phyloP scores from a whole-genome alignment of 371 early-diverging fungal species.

The Nosema muscidifuracis region DNA sequence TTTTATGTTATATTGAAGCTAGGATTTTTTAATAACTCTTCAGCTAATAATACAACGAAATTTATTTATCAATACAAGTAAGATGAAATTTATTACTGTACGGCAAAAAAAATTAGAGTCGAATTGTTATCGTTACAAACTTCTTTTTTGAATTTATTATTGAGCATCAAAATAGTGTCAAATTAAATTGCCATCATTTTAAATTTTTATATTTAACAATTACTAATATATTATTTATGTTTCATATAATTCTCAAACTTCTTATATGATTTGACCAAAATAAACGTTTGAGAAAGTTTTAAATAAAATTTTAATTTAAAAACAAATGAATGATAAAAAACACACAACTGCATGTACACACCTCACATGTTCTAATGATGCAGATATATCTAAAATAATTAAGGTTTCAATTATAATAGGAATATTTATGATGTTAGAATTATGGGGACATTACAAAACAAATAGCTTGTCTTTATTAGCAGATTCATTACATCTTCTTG shows the following conservation, averaged over 20 bases:
- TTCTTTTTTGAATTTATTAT: too few species aligned
- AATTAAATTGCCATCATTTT: too few species aligned
- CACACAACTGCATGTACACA: slow-evolving; percentile 15
- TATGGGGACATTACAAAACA: slow-evolving; percentile 57
- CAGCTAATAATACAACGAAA: too few species aligned
- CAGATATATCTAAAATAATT: slow-evolving; percentile 44
- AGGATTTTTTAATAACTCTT: not conserved
- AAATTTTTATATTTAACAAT: too few species aligned
- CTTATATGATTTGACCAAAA: too few species aligned
- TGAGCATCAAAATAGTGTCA: too few species aligned
- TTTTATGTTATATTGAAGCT: not conserved
- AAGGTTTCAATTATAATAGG: slow-evolving; percentile 37
- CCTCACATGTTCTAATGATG: slow-evolving; percentile 39
- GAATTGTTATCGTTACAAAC: too few species aligned
- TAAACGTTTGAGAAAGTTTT: slow-evolving; percentile 8
- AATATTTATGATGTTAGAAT: slow-evolving; percentile 55
- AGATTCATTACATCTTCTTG: slow-evolving; percentile 54
- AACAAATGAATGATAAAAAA: slow-evolving; percentile 7
- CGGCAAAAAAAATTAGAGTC: too few species aligned
- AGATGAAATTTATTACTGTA: too few species aligned
- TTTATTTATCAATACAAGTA: too few species aligned
- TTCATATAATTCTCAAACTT: too few species aligned
- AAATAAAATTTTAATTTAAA: not conserved
- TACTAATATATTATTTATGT: too few species aligned
- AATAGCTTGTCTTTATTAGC: slow-evolving; percentile 54